These are phyloP conservation scores for Mycosphaerella arachidis DNA, from an alignment of 2,329 filamentous ascomycete species.

Conservation along the genomic window DNA sequence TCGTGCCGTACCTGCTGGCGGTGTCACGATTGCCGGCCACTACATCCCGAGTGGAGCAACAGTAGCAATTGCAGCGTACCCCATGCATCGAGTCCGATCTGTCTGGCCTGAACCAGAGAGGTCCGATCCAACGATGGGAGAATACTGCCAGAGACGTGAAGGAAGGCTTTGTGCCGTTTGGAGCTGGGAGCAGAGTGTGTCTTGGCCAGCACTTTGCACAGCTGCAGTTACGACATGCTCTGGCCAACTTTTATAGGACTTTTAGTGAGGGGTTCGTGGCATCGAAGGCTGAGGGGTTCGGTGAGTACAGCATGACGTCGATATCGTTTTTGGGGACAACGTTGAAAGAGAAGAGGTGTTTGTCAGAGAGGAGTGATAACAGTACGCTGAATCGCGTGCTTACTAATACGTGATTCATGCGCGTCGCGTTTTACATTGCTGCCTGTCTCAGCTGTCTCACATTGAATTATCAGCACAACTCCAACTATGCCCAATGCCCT, in stretches of 20 bases:
- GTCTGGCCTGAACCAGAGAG: constrained; percentile 24
- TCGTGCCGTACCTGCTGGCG: constrained; percentile 34
- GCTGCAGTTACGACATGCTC: constrained; percentile 19
- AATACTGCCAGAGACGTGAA: constrained; percentile 3
- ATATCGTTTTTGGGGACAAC: neutral
- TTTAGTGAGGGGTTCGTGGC: constrained; percentile 15
- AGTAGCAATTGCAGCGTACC: constrained; percentile 38
- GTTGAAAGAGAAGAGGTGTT: neutral
- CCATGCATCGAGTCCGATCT: constrained; percentile 33
- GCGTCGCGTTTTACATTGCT: neutral
- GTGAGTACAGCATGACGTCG: neutral
- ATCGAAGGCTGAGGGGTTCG: constrained; percentile 9
- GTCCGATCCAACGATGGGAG: constrained; percentile 7
- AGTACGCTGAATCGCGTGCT: neutral
- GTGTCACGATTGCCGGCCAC: constrained; percentile 33
- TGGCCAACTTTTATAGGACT: constrained; percentile 19
- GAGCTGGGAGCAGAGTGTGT: constrained; percentile 29
- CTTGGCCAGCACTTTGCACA: constrained; percentile 21
- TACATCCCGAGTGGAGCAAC: constrained; percentile 35
- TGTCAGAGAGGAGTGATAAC: neutral
- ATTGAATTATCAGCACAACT: constrained; percentile 16
- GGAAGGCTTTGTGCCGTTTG: constrained; percentile 25
- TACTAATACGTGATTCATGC: neutral
- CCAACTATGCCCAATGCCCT: constrained; percentile 15
- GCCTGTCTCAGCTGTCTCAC: neutral